These are phyloP conservation scores for Capronia coronata DNA, from an alignment of 2,329 filamentous ascomycete species.

Conservation along the genomic window DNA sequence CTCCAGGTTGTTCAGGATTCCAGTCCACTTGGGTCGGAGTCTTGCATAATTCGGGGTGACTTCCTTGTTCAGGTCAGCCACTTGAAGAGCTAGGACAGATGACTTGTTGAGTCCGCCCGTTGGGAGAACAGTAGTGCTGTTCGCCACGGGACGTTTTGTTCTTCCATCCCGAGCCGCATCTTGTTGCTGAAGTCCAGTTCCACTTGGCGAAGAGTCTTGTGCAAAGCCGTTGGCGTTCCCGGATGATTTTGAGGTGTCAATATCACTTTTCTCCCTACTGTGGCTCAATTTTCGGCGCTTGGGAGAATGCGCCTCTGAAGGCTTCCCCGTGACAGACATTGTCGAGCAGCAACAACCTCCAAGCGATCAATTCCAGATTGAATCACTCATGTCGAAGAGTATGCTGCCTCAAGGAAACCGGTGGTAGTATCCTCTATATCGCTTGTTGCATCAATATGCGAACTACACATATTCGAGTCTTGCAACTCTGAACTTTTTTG, in stretches of 20 bases:
- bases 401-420: no score
- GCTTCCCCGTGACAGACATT: background rate
- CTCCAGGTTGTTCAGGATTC: conserved; percentile 48
- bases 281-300: conserved; percentile 6
- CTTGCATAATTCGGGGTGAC: conserved; percentile 51
- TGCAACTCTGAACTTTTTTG: background rate
- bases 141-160: background rate
- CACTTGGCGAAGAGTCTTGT: background rate
- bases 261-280: background rate
- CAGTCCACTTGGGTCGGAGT: conserved; percentile 41
- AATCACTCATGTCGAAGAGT: no score
- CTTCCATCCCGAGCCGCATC: background rate
- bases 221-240: background rate
- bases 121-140: conserved; percentile 4
- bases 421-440: background rate
- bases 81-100: conserved; percentile 42
- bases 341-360: background rate
- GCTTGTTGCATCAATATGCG: background rate
- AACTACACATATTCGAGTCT: background rate
- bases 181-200: background rate
- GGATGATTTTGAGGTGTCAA: background rate
- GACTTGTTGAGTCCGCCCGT: conserved; percentile 20
- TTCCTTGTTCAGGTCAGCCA: conserved; percentile 56
- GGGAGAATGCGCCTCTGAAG: background rate
- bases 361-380: no score